Base-by-base conservation (phyloP, 805 yeast genomes). In the Ogataea angusta region DNA sequence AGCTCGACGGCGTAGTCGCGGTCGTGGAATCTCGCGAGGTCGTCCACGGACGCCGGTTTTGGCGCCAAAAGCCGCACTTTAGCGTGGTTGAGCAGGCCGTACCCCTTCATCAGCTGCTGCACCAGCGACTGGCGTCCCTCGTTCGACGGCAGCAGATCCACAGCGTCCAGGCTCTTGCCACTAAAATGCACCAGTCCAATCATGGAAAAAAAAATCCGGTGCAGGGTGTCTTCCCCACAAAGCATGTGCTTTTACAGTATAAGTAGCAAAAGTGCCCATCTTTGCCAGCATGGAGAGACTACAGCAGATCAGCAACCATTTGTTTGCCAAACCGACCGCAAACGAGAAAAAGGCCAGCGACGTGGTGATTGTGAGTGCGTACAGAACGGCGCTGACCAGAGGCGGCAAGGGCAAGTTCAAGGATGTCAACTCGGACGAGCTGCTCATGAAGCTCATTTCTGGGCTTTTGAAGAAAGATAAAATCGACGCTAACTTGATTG, bases 371-470 rank as follows among this genome's bases (percentile, higher is more conserved):
- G 89, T 88, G 26, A 82, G 80, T 35, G 96, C 97, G 24, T 82
- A 85, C 71, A 79, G 98, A 68, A 86, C 97, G 3, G 91, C 98
- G 22, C 72, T 87, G 47, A 79, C 95, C 36, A 86, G 79, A 64
- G 96, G 93, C 28, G 88, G 91, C 36, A 82, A 79, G 62, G 98
- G 98, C 36, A 69, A 75, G 2, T 87, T 90, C 67, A 86, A 83
- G 61, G 95, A 89, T 60, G 75, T 85, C 38, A 78, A 82, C 36
- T 76, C 95, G 6, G 96, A 87, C 56, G 95, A 82, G 64, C 62
- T 91, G 16, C 73, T 91, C 45, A 66, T 75, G 50, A 76, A 76
- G 49, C 76, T 91, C 45, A 67, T 89, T 43, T 64, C 69, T 44
- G 84, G 77, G 29, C 73, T 85, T 48, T 60, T 90, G 43, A 73